Evolutionary conservation across 176 grass and related monocot genomes (phyloP), one percentile per base, ranked within the genome.

Genomic region (barley (Hordeum vulgare)): DNA sequence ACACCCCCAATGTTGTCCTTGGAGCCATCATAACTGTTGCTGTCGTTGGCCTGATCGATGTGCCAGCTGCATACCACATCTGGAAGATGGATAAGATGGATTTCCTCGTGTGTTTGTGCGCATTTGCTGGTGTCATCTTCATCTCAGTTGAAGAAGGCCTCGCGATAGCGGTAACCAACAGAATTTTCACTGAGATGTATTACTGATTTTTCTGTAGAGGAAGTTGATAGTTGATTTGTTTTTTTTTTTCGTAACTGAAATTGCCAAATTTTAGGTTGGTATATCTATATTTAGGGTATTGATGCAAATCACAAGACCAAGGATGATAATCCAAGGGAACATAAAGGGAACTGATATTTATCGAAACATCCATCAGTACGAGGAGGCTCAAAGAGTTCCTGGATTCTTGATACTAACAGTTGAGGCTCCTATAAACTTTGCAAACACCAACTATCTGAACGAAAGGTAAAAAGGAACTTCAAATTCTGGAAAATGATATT

Each of bases 21-120:
- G 91, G 86, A 61, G 89, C 96, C 17, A 95, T 98, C 72, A 98
- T 98, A 51, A 91, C 95, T 49, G 85, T 79, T 5, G 96, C 96
- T 0, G 96, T 98, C 2, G 78, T 91, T 28, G 93, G 96, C 37
- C 93, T 98, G 2, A 87, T 98, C 4, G 96, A 98, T 61, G 3
- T 93, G 23, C 87, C 81, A 15, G 82, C 96, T 20, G 93, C 81
- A 44, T 95, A 88, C 80, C 34, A 86, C 35, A 87, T 98, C 62
- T 98, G 93, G 89, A 98, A 98, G 80, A 91, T 98, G 93, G 96
- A 98, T 54, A 98, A 98, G 87, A 83, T 95, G 11, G 96, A 98
- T 91, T 98, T 98, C 79, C 76, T 98, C 2, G 83, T 98, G 34
- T 98, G 96, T 73, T 31, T 98, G 11, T 91, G 85, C 26, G 93